These are phyloP conservation scores for Rhizopogon vesiculosus DNA, from an alignment of 768 basidiomycete species.

Conservation along the genomic window DNA sequence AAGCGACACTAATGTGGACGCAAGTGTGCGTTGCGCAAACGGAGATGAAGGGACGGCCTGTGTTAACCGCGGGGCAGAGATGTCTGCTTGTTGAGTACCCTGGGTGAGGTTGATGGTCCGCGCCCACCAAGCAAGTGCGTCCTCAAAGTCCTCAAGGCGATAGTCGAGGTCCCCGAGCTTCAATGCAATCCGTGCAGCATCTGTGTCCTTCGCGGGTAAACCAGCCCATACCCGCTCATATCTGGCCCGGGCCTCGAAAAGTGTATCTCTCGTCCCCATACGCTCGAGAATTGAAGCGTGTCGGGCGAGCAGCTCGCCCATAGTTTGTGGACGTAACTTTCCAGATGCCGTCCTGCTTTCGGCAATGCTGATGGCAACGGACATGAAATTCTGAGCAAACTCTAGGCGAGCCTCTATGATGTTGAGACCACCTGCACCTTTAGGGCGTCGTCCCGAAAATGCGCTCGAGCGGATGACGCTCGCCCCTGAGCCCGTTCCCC, in stretches of 20 bases:
- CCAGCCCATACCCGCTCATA: constrained; percentile 57
- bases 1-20: constrained; percentile 60
- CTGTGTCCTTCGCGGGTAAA: constrained; percentile 32
- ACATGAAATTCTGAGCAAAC: constrained; percentile 50
- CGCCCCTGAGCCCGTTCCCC: constrained; percentile 45
- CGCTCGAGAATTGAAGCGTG: constrained; percentile 58
- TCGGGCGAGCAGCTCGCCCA: constrained; percentile 49
- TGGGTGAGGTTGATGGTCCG: constrained; percentile 46
- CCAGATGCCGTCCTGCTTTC: constrained; percentile 33
- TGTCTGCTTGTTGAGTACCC: constrained; percentile 22
- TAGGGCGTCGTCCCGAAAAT: constrained; percentile 25
- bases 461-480: constrained; percentile 35
- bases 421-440: constrained; percentile 32
- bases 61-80: constrained; percentile 28
- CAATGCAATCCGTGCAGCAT: constrained; percentile 51
- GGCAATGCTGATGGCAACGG: constrained; percentile 42
- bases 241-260: constrained; percentile 49
- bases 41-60: constrained; percentile 48
- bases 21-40: constrained; percentile 56
- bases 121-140: constrained; percentile 67
- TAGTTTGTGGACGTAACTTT: constrained; percentile 44
- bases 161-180: constrained; percentile 66
- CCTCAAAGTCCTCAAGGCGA: constrained; percentile 46
- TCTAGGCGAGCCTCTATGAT: constrained; percentile 53
- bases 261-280: constrained; percentile 45